Conservation (phyloP, 1,139 yeast species). For the Kazachstania sp. region DNA sequence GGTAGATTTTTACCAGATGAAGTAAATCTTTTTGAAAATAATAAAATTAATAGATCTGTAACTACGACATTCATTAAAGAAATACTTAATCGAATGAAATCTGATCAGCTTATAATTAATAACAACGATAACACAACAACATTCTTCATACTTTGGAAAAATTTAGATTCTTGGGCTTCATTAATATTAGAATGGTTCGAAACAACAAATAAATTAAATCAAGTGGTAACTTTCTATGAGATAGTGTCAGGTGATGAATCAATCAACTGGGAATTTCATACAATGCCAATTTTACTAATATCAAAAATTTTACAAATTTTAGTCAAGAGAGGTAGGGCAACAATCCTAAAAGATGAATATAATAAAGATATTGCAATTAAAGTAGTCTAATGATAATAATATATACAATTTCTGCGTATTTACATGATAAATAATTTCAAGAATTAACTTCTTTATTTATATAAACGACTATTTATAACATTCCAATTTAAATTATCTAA, state of each 20-base stretch:
- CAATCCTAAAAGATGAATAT: conserved; percentile 49
- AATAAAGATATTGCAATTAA: conserved; percentile 62
- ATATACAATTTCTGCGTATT: background rate
- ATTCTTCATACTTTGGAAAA: conserved; percentile 58
- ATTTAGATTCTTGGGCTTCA: conserved; percentile 71
- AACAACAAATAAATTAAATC: conserved; percentile 66
- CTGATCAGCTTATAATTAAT: conserved; percentile 31
- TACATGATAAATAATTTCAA: background rate
- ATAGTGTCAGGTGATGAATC: conserved; percentile 57
- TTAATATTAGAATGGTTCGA: conserved; percentile 55
- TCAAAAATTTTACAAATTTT: conserved; percentile 49
- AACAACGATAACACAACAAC: conserved; percentile 15
- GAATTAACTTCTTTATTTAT: too few species aligned
- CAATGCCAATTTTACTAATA: conserved; percentile 53
- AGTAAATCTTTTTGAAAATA: conserved; percentile 28
- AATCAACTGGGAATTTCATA: conserved; percentile 47
- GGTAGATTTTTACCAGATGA: conserved; percentile 3
- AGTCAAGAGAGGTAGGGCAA: conserved; percentile 61
- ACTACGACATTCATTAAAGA: conserved; percentile 46
- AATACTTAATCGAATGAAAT: conserved; percentile 52
- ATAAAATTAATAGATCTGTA: conserved; percentile 34
- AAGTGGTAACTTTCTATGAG: conserved; percentile 78
- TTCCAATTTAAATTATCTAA: conserved; percentile 85
- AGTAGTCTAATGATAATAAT: conserved; percentile 30
- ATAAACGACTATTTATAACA: conserved; percentile 59